Percentiles rank a stretch among this genome's conserved stretches.
Conservation (phyloP, 192 early-diverging fungal genomes). For the Linderina pennispora region DNA sequence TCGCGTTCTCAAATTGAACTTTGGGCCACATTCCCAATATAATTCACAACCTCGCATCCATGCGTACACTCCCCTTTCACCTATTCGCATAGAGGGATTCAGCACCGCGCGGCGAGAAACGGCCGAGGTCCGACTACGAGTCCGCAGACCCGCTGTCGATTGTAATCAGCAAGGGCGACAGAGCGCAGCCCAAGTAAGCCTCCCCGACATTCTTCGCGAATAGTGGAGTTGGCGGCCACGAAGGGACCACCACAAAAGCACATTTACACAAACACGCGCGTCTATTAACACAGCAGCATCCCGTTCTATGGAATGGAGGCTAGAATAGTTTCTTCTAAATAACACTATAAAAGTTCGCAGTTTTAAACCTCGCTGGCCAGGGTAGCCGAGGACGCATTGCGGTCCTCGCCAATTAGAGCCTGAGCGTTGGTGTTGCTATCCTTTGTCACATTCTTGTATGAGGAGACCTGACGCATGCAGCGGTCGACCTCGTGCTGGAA, state of each 20-base stretch:
- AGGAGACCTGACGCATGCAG: conserved; percentile 5
- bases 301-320: too few species aligned
- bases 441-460: background rate
- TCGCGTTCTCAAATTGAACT: too few species aligned
- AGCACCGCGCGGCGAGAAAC: background rate
- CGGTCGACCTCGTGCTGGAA: conserved; percentile 6
- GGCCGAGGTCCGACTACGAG: conserved; percentile 1
- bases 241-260: background rate
- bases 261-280: too few species aligned
- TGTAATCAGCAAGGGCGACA: conserved; percentile 5
- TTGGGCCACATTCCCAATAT: background rate
- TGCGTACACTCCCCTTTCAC: too few species aligned
- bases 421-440: background rate
- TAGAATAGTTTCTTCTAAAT: background rate
- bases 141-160: conserved; percentile 18
- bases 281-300: too few species aligned
- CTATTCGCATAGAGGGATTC: background rate
- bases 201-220: too few species aligned
- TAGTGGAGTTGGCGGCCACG: too few species aligned
- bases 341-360: too few species aligned
- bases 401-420: background rate
- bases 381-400: too few species aligned
- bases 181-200: background rate
- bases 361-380: too few species aligned
- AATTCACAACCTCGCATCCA: background rate